These are phyloP conservation scores for Beauveria rudraprayagi DNA, from an alignment of 2,329 filamentous ascomycete species.

Conservation along the genomic window DNA sequence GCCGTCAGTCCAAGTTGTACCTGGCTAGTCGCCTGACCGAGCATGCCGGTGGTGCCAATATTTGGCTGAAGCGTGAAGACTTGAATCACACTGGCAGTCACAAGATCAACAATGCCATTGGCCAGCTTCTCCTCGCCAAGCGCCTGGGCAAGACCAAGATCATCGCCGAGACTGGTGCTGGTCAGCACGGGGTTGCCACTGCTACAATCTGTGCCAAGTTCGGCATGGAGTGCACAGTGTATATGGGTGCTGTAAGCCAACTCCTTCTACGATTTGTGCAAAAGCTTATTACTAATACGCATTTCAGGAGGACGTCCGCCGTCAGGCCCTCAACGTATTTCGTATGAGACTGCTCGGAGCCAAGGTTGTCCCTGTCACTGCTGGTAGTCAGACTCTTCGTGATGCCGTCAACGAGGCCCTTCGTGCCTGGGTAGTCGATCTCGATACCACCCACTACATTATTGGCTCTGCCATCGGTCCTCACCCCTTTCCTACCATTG, in stretches of 20 bases:
- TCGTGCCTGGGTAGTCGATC: conserved; percentile 85
- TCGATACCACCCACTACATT: conserved; percentile 95
- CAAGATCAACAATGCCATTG: conserved; percentile 98
- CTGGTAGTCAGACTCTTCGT: conserved; percentile 73
- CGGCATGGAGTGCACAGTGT: conserved; percentile 94
- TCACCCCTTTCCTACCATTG: conserved; percentile 95
- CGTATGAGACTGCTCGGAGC: conserved; percentile 94
- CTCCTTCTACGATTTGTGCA: background rate
- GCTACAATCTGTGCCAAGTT: conserved; percentile 98
- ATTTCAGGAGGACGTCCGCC: conserved; percentile 75
- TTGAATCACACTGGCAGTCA: conserved; percentile 96
- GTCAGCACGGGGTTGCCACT: conserved; percentile 95
- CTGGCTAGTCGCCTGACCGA: conserved; percentile 81
- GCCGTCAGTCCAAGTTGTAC: conserved; percentile 85
- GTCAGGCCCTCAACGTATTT: conserved; percentile 96
- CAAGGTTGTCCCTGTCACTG: conserved; percentile 85
- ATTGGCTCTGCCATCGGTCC: conserved; percentile 96
- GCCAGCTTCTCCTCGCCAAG: conserved; percentile 79
- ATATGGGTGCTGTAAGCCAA: conserved; percentile 72
- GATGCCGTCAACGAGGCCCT: conserved; percentile 94
- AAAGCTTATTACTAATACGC: conserved; percentile 16
- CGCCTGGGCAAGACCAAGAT: conserved; percentile 92
- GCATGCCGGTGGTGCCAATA: conserved; percentile 83
- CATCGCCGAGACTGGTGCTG: conserved; percentile 94
- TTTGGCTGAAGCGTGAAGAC: conserved; percentile 97